Percentiles rank a stretch among this genome's conserved stretches.
phyloP scores from a whole-genome alignment of 805 yeast genomes.

The Cyberlindnera subsufficiens region DNA sequence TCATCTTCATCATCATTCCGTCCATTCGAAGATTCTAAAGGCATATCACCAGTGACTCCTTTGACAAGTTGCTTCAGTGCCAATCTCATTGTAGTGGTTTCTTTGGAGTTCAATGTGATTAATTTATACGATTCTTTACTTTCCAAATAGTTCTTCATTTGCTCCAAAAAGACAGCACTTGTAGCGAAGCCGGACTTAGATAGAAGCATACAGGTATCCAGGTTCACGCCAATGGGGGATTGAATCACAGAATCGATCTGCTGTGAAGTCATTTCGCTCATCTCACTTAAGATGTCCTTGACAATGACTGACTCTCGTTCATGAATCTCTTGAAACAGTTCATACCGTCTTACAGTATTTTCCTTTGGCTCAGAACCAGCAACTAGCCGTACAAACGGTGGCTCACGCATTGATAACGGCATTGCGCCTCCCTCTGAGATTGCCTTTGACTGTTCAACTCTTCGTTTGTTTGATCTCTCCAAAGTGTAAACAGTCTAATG shows the following conservation, averaged over 20 bases:
- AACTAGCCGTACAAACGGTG: conserved; percentile 15
- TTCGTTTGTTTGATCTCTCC: conserved; percentile 9
- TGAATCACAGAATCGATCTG: conserved; percentile 9
- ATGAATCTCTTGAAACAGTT: conserved; percentile 8
- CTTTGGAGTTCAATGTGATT: conserved; percentile 19
- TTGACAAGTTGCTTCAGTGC: conserved; percentile 18
- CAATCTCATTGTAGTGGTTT: conserved; percentile 21
- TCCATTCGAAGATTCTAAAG: conserved; percentile 1
- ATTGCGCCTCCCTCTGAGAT: conserved; percentile 13
- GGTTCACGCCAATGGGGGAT: neutral
- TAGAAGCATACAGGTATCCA: conserved; percentile 16
- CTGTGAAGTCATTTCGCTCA: conserved; percentile 8
- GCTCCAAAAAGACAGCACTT: conserved; percentile 10
- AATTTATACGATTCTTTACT: conserved; percentile 8
- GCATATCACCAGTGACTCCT: conserved; percentile 4
- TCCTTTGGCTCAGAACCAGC: conserved; percentile 15
- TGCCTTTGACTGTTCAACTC: neutral
- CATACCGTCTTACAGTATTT: conserved; percentile 12
- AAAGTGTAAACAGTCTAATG: conserved; percentile 18
- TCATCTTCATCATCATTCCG: conserved; percentile 3
- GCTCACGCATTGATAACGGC: conserved; percentile 1
- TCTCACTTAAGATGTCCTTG: conserved; percentile 12
- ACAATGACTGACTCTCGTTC: conserved; percentile 12
- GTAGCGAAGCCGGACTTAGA: conserved; percentile 21
- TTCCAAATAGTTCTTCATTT: conserved; percentile 9